Conservation (phyloP, 768 basidiomycete species). For the Lactarius sanguifluus region DNA sequence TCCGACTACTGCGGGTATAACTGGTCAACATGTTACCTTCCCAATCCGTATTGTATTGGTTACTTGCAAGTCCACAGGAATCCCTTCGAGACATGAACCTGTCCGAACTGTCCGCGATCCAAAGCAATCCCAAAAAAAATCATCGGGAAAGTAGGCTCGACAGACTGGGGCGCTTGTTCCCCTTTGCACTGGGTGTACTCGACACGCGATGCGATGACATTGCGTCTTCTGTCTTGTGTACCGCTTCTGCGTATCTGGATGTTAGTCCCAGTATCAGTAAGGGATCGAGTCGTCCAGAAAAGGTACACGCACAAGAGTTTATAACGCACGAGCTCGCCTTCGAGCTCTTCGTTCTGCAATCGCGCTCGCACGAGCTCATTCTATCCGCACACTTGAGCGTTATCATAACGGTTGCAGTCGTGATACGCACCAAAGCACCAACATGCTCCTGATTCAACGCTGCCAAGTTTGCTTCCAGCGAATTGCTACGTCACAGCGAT, state of each 20-base stretch:
- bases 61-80: not conserved
- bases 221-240: slow-evolving; percentile 53
- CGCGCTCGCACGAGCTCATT: slow-evolving; percentile 90
- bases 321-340: slow-evolving; percentile 91
- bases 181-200: slow-evolving; percentile 33
- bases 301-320: slow-evolving; percentile 73
- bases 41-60: not conserved
- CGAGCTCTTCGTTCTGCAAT: slow-evolving; percentile 88
- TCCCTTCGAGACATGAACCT: not conserved
- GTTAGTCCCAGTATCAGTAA: not conserved
- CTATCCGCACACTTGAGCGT: slow-evolving; percentile 45
- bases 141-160: slow-evolving; percentile 27
- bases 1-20: not conserved
- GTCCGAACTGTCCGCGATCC: not conserved
- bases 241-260: slow-evolving; percentile 52
- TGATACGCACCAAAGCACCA: slow-evolving; percentile 53
- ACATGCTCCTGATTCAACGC: slow-evolving; percentile 85
- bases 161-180: slow-evolving; percentile 31
- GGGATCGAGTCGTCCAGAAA: not conserved
- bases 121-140: not conserved
- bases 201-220: slow-evolving; percentile 46
- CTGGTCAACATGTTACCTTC: not conserved
- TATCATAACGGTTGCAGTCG: slow-evolving; percentile 4
- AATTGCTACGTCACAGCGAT: slow-evolving; percentile 54
- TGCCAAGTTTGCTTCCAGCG: slow-evolving; percentile 72